Evolutionary conservation across 2,329 filamentous ascomycete genomes (phyloP), one percentile per base, ranked within the genome.

Genomic region (Trichoderma sp.): DNA sequence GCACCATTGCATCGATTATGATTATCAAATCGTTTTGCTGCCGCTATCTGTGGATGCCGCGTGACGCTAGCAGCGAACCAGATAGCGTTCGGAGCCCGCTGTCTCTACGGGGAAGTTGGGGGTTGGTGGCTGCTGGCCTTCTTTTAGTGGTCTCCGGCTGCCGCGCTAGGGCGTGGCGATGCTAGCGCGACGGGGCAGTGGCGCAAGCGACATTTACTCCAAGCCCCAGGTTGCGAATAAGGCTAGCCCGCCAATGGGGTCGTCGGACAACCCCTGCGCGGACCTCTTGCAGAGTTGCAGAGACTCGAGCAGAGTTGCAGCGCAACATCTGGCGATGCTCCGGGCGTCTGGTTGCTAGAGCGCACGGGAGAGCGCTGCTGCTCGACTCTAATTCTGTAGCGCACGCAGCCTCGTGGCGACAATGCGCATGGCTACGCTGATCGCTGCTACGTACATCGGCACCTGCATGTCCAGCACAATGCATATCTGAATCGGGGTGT

Each of bases 11-110:
- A 55, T 55, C 51, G 46, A 63, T 56, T 55, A 54, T 56, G 61
- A 65, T 65, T 65, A 65, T 56, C 61, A 65, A 56, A 65, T 65
- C 34, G 61, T 65, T 65, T 65, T 32, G 61, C 61, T 56, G 61
- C 61, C 52, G 61, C 61, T 65, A 65, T 65, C 61, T 32, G 61
- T 65, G 61, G 61, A 65, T 65, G 61, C 61, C 52, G 61, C 61
- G 34, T 56, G 61, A 56, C 51, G 61, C 37, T 34, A 32, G 24
- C 52, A 65, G 61, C 52, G 24, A 65, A 34, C 61, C 51, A 65
- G 61, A 49, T 32, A 32, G 4, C 13, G 34, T 14, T 26, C 14
- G 26, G 24, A 54, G 61, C 61, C 61, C 52, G 39, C 61, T 32
- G 61, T 39, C 34, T 37, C 61, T 65, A 65, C 52, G 61, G 61